These are phyloP conservation scores for Alternaria ventricosa DNA, from an alignment of 2,329 filamentous ascomycete genomes.

Conservation along the genomic window DNA sequence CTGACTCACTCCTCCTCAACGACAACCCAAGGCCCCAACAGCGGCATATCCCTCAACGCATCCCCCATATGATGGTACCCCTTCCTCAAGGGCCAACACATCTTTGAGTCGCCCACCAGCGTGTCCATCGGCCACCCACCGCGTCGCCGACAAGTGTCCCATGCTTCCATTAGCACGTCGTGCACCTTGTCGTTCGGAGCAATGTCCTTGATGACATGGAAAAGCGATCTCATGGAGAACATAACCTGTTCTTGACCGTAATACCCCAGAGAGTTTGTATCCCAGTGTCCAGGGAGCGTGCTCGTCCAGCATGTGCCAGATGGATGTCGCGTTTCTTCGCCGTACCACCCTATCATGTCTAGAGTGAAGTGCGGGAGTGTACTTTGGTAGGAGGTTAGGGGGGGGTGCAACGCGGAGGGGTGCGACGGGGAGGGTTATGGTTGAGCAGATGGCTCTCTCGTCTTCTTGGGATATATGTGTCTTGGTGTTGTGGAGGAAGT, in stretches of 20 bases:
- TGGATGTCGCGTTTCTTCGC: not conserved
- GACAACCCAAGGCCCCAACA: not conserved
- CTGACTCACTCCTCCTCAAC: not conserved
- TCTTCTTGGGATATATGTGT: not conserved
- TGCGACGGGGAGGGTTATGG: not conserved
- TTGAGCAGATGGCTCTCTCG: not conserved
- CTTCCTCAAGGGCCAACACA: not conserved
- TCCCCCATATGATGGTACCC: not conserved
- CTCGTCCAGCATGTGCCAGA: not conserved
- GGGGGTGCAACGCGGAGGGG: not conserved
- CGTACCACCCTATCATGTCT: slow-evolving; percentile 2
- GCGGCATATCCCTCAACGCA: not conserved
- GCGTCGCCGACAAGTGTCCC: not conserved
- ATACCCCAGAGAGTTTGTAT: not conserved
- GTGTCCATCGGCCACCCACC: not conserved
- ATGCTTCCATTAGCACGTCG: not conserved
- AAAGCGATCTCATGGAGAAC: not conserved
- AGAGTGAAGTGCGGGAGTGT: not conserved
- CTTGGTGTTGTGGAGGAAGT: not conserved
- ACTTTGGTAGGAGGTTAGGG: too few relatives aligned
- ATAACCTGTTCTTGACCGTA: not conserved
- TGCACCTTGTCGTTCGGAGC: not conserved
- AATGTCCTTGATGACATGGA: not conserved
- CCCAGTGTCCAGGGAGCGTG: not conserved
- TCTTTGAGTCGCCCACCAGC: not conserved